Base-by-base conservation (phyloP, 345 rosid genomes). In the Aegle marmelos region DNA sequence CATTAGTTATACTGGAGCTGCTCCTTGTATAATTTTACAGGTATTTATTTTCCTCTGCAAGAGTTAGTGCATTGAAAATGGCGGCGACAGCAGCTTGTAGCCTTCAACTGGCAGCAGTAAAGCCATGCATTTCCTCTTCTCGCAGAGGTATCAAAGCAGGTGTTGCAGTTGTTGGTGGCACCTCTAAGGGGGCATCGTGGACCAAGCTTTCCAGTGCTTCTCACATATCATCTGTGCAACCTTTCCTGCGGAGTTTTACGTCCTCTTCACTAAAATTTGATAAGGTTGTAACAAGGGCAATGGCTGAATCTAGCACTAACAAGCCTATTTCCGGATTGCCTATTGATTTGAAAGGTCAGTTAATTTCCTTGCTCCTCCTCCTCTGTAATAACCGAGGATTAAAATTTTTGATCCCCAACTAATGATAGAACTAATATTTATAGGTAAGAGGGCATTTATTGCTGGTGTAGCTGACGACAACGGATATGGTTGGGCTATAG, bases 401-500 rank as follows among this genome's bases (percentile, higher is more conserved):
- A 45, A 59, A 39, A 37, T 2, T 57, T 37, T 41, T 31, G 17
- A 59, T 62, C n/a, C n/a, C 45, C 27, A 48, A 30, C 70, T 65
- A 68, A 80, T 58, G 25, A 60, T 45, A 14, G 59, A 14, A 72
- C n/a, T 5, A 30, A 22, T 78, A 24, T 73, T n/a, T 86, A 75
- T 80, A 95, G 99, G 98, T 45, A 96, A 94, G 89, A 86, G 95
- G 45, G 98, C 98, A 68, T 96, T 96, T 83, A 89, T 96, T 86
- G 99, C 99, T 73, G 98, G 97, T 81, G 88, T 92, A 60, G 99
- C 99, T 69, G 98, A 96, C 84, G 97, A 96, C 79, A 94, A 96
- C 77, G 99, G 99, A 56, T 96, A 94, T 76, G 98, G 99, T 82
- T 96, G 99, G 99, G 98, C 98, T 19, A 96, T 96, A 67, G 99